Evolutionary conservation across 108 stramenopile genomes (phyloP).

Genomic region (Skeletonema costatum): DNA sequence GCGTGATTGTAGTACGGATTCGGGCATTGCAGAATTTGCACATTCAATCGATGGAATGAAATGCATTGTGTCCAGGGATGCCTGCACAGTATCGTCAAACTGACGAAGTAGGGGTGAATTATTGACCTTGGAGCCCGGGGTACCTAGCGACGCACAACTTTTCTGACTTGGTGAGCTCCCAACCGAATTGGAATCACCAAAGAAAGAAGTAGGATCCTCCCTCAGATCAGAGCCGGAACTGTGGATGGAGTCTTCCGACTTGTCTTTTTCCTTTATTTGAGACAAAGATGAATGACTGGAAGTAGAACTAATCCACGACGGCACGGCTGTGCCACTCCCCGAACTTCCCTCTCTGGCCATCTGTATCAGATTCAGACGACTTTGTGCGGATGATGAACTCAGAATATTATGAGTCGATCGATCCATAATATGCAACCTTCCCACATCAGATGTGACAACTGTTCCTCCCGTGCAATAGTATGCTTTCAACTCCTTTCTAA

Average conservation of each 20-base stretch:
- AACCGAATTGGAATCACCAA: background rate
- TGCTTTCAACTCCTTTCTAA: constrained; percentile 52
- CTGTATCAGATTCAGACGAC: constrained; percentile 74
- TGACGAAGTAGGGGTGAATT: constrained; percentile 5
- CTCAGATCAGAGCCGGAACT: background rate
- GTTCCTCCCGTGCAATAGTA: constrained; percentile 89
- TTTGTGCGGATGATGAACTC: constrained; percentile 77
- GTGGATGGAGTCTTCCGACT: constrained; percentile 1
- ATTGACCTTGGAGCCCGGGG: constrained; percentile 1
- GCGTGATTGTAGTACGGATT: constrained; percentile 50
- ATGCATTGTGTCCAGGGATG: constrained; percentile 65
- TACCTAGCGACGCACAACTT: constrained; percentile 22
- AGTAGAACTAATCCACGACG: constrained; percentile 44
- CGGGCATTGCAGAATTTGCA: constrained; percentile 22
- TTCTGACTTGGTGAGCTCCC: constrained; percentile 15
- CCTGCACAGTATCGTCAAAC: constrained; percentile 44
- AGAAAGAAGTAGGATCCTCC: background rate
- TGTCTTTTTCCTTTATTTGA: background rate
- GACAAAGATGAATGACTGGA: constrained; percentile 17
- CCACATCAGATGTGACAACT: constrained; percentile 69
- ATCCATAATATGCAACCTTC: constrained; percentile 88
- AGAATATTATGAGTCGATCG: constrained; percentile 79
- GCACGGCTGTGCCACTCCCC: constrained; percentile 30
- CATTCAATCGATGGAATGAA: constrained; percentile 77
- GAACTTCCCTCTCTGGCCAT: constrained; percentile 53